Evolutionary conservation across 306 rosid genomes (phyloP).

Genomic region (Cercis canadensis): DNA sequence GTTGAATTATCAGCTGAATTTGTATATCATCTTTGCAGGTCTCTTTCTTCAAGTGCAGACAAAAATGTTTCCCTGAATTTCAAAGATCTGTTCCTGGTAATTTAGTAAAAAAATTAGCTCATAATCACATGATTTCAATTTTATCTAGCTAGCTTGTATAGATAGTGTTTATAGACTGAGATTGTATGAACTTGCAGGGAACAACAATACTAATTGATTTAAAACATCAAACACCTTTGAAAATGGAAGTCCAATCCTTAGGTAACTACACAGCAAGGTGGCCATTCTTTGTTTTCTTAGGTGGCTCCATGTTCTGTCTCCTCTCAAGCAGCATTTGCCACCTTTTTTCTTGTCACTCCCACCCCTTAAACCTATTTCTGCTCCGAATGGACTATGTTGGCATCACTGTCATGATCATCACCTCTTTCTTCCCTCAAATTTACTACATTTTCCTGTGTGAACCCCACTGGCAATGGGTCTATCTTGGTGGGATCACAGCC

Average conservation of each 20-base stretch:
- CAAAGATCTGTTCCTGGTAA: conserved; percentile 51
- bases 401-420: conserved; percentile 85
- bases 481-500: conserved; percentile 79
- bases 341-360: conserved; percentile 92
- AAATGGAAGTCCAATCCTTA: conserved; percentile 37
- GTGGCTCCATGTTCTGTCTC: conserved; percentile 94
- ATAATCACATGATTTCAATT: not conserved
- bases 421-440: conserved; percentile 94
- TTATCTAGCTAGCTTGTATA: no score
- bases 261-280: conserved; percentile 52
- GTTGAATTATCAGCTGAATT: conserved; percentile 34
- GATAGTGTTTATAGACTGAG: conserved; percentile 15
- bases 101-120: conserved; percentile 13
- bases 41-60: conserved; percentile 50
- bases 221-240: conserved; percentile 51
- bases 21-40: conserved; percentile 52
- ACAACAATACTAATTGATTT: conserved; percentile 57
- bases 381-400: conserved; percentile 81
- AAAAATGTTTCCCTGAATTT: conserved; percentile 66
- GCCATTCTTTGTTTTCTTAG: conserved; percentile 91
- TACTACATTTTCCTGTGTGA: conserved; percentile 90
- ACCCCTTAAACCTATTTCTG: conserved; percentile 56
- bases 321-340: conserved; percentile 93
- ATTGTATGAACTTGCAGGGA: conserved; percentile 53
- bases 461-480: conserved; percentile 80